Base-by-base conservation (phyloP, 1,284 basidiomycete species). In the Ceraceosorus bombacis region DNA sequence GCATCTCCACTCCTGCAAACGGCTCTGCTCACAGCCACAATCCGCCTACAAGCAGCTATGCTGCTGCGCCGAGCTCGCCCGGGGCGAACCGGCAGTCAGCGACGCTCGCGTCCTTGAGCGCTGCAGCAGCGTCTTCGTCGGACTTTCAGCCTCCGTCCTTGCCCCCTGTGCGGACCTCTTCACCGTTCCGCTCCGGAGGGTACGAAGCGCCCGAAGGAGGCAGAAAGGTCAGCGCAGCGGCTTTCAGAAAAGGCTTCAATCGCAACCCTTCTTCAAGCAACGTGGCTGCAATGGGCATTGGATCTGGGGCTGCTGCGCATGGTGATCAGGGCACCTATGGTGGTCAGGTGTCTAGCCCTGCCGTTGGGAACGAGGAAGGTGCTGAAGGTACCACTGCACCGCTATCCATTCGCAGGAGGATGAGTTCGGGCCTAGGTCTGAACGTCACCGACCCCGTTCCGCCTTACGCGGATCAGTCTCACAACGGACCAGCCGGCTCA, bases 211-310 rank as follows among this genome's bases (percentile, higher is more conserved):
- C 55, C 5, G 62, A 52, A 12, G 69, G 64, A 13, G 72, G 72
- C 17, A 66, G 71, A n/a, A 74, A 74, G 53, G 69, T 72, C 6
- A 71, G 69, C 1, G 72, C 72, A 3, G 72, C 72, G 1, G 72
- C 72, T 0, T 74, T 74, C 67, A 60, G 71, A 5, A 62, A 67
- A 13, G 72, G 72, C 2, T 72, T 74, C 46, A 61, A 55, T 9
- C 65, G 71, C 41, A 61, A 62, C 12, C 65, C 72, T 1, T 67
- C 66, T 4, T 49, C 51, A 0, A 66, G 71, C 49, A 40, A 60
- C 38, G 27, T 50, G 39, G 17, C 15, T 8, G 15, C 12, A 13
- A 51, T 40, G 27, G 38, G 17, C 37, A 57, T 9, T 8, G 39
- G 38, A 17, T 51, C 27, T 49, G 38, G 39, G 8, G 43, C 17